Evolutionary conservation across 768 basidiomycete genomes (phyloP).

Genomic region (Infundibulicybe gibba): DNA sequence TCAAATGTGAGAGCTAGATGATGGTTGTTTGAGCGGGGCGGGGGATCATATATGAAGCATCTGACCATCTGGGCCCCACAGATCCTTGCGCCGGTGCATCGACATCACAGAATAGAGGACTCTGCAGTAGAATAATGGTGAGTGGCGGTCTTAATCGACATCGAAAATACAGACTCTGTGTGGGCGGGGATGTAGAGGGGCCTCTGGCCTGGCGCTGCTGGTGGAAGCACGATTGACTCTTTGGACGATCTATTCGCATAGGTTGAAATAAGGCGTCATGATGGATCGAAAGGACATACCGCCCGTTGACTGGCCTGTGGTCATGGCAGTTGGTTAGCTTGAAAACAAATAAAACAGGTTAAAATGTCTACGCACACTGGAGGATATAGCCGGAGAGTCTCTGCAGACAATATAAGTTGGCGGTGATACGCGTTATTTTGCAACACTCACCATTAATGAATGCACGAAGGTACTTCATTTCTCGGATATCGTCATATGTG

Average conservation of each 20-base stretch:
- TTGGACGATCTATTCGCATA: constrained; percentile 12
- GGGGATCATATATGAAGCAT: neutral
- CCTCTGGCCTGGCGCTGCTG: constrained; percentile 16
- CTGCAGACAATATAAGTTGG: constrained; percentile 15
- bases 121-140: constrained; percentile 8
- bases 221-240: constrained; percentile 24
- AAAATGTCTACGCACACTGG: constrained; percentile 36
- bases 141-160: constrained; percentile 9
- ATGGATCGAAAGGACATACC: constrained; percentile 12
- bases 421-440: constrained; percentile 1
- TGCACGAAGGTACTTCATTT: constrained; percentile 57
- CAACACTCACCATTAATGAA: constrained; percentile 43
- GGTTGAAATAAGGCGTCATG: neutral
- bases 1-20: constrained; percentile 52
- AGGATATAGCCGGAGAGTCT: constrained; percentile 51
- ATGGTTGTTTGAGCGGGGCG: neutral
- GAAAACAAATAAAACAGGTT: neutral
- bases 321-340: neutral
- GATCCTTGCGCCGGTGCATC: constrained; percentile 40
- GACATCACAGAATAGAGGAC: constrained; percentile 27
- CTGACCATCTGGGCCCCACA: constrained; percentile 61
- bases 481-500: constrained; percentile 50
- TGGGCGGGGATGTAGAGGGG: constrained; percentile 34
- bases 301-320: constrained; percentile 22
- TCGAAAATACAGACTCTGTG: constrained; percentile 16